phyloP scores from a whole-genome alignment of 2,329 filamentous ascomycete species.

The Monilinia laxa region DNA sequence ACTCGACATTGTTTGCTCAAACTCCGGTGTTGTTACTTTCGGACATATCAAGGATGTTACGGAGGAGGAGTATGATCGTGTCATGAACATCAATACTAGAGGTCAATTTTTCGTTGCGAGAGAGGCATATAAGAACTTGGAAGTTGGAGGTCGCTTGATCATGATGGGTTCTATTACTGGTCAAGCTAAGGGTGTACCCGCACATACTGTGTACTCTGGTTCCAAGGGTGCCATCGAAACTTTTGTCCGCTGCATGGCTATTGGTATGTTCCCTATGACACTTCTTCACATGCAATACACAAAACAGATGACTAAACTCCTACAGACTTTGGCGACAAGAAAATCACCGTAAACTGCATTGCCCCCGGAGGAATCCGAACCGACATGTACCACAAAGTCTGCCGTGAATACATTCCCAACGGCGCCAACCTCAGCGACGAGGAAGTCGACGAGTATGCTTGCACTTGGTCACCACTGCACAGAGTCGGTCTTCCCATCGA shows the following conservation, averaged over 20 bases:
- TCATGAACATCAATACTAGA: slow-evolving; percentile 64
- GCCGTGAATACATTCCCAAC: slow-evolving; percentile 61
- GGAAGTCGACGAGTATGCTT: slow-evolving; percentile 60
- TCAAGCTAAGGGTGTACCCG: slow-evolving; percentile 65
- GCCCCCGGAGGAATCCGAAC: slow-evolving; percentile 68
- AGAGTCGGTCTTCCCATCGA: slow-evolving; percentile 67
- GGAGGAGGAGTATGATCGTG: slow-evolving; percentile 41
- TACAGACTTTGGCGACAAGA: slow-evolving; percentile 55
- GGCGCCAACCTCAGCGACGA: slow-evolving; percentile 56
- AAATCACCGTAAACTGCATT: slow-evolving; percentile 68
- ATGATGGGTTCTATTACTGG: slow-evolving; percentile 72
- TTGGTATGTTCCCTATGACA: slow-evolving; percentile 49
- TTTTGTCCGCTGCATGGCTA: slow-evolving; percentile 72
- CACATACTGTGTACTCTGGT: slow-evolving; percentile 72
- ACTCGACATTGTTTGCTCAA: slow-evolving; percentile 39
- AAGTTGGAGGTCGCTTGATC: slow-evolving; percentile 69
- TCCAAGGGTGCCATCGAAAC: slow-evolving; percentile 76
- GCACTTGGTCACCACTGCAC: slow-evolving; percentile 62
- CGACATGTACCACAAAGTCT: slow-evolving; percentile 66
- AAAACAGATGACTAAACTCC: slow-evolving; percentile 62
- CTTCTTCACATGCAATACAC: too few relatives aligned
- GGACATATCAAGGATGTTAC: slow-evolving; percentile 37
- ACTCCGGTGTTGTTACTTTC: slow-evolving; percentile 55
- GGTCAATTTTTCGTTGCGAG: slow-evolving; percentile 77
- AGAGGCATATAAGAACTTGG: slow-evolving; percentile 69